phyloP scores from a whole-genome alignment of 805 yeast species.

The Metschnikowia dekortorum region DNA sequence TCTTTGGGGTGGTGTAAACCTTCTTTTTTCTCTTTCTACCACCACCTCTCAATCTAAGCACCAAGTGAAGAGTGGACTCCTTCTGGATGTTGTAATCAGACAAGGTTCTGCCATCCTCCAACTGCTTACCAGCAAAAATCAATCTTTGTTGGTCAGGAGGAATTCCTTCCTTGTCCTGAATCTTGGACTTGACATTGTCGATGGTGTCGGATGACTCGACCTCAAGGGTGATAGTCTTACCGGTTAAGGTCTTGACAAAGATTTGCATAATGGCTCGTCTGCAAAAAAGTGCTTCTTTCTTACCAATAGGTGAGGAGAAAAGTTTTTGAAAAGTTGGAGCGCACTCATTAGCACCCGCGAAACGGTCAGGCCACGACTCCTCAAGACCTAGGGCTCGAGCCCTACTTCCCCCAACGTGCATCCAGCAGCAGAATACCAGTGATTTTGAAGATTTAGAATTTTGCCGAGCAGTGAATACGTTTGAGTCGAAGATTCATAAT shows the following conservation, averaged over 20 bases:
- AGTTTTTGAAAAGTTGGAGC: slow-evolving; percentile 1
- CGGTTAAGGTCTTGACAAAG: slow-evolving; percentile 98
- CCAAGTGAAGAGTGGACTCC: slow-evolving; percentile 97
- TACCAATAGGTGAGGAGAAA: slow-evolving; percentile 27
- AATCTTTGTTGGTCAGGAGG: slow-evolving; percentile 99
- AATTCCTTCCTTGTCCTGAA: slow-evolving; percentile 98
- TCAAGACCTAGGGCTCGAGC: slow-evolving; percentile 13
- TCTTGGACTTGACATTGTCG: slow-evolving; percentile 97
- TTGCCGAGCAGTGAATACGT: no score
- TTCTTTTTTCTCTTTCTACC: slow-evolving; percentile 99
- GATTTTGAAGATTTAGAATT: no score
- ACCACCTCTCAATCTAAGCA: slow-evolving; percentile 90
- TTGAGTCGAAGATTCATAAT: background rate
- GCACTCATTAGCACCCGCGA: background rate
- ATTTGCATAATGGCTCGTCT: slow-evolving; percentile 68
- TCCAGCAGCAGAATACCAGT: background rate
- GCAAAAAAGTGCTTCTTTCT: slow-evolving; percentile 46
- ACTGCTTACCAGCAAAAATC: slow-evolving; percentile 99
- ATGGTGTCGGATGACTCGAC: slow-evolving; percentile 98
- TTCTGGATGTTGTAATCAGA: slow-evolving; percentile 99
- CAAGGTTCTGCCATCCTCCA: slow-evolving; percentile 98
- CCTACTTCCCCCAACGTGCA: slow-evolving; percentile 2
- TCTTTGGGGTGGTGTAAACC: slow-evolving; percentile 99
- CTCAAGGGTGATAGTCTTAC: slow-evolving; percentile 98
- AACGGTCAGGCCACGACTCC: background rate